phyloP scores from a whole-genome alignment of 768 basidiomycete species.

The Tricholomella constricta region DNA sequence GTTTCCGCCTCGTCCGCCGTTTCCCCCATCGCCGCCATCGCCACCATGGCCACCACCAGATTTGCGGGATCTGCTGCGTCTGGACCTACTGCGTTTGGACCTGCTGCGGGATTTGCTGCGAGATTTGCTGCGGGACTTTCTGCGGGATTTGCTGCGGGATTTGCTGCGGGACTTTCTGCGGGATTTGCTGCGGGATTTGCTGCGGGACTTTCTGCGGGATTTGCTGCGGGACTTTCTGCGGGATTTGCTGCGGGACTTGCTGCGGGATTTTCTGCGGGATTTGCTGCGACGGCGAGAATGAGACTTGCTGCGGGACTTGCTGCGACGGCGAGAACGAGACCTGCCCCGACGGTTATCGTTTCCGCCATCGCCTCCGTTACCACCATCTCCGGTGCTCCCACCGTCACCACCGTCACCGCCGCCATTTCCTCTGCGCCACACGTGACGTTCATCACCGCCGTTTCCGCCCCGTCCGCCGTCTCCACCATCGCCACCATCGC shows the following conservation, averaged over 20 bases:
- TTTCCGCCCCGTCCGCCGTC: conserved; percentile 2
- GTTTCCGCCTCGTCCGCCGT: too few relatives aligned
- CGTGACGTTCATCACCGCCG: neutral
- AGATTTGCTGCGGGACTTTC: too few relatives aligned
- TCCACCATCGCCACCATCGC: conserved; percentile 2
- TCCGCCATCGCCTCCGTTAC: neutral
- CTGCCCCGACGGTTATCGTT: neutral
- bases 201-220: neutral
- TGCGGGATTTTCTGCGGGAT: neutral
- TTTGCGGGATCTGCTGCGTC: neutral
- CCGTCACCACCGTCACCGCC: too few relatives aligned
- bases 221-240: neutral
- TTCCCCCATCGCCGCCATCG: too few relatives aligned
- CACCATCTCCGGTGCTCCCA: neutral
- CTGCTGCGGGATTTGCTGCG: neutral
- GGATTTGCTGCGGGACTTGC: neutral
- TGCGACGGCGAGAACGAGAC: neutral
- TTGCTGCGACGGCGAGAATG: neutral
- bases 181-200: too few relatives aligned
- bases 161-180: too few relatives aligned
- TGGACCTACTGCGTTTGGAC: neutral
- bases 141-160: too few relatives aligned
- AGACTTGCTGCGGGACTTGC: neutral
- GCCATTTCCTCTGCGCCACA: neutral
- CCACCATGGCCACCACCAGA: too few relatives aligned